Percentiles rank a stretch among this genome's conserved stretches.
phyloP scores from a whole-genome alignment of 805 yeast genomes.

The Blastobotrys americana region DNA sequence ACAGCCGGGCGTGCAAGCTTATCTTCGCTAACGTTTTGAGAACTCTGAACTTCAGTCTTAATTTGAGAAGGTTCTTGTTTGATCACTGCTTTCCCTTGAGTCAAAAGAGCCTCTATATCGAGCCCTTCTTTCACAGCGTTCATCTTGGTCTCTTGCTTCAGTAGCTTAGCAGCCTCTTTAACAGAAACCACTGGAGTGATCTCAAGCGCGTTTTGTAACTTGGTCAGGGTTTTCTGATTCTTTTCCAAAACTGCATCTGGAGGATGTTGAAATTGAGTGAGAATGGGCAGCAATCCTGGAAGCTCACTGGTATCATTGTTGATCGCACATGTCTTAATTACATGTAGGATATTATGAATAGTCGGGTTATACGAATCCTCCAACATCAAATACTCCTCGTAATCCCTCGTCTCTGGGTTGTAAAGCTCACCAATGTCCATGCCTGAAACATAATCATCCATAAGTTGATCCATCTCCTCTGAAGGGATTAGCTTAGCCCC shows the following conservation, averaged over 20 bases:
- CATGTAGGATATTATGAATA: slow-evolving; percentile 20
- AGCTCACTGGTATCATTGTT: slow-evolving; percentile 27
- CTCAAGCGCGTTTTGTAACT: slow-evolving; percentile 15
- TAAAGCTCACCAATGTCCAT: slow-evolving; percentile 36
- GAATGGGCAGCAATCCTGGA: slow-evolving; percentile 27
- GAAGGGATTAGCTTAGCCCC: slow-evolving; percentile 29
- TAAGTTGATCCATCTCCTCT: slow-evolving; percentile 34
- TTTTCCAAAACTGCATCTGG: slow-evolving; percentile 17
- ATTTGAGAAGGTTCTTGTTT: not conserved
- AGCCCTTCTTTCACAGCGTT: slow-evolving; percentile 8
- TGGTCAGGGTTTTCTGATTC: slow-evolving; percentile 9
- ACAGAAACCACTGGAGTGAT: slow-evolving; percentile 13
- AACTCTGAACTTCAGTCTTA: not conserved
- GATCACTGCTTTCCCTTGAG: slow-evolving; percentile 1
- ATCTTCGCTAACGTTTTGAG: not conserved
- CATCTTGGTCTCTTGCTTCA: not conserved
- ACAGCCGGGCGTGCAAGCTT: not conserved
- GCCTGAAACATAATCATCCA: slow-evolving; percentile 39
- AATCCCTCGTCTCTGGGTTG: slow-evolving; percentile 14
- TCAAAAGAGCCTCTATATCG: slow-evolving; percentile 20
- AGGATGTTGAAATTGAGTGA: slow-evolving; percentile 17
- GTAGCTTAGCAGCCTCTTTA: slow-evolving; percentile 6
- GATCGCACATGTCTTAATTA: slow-evolving; percentile 29
- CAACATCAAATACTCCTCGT: slow-evolving; percentile 22
- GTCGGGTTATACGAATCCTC: slow-evolving; percentile 29